Evolutionary conservation across 2,329 filamentous ascomycete genomes (phyloP), one percentile per base, ranked within the genome.

Genomic region (Ploettnerulaceae sp.): DNA sequence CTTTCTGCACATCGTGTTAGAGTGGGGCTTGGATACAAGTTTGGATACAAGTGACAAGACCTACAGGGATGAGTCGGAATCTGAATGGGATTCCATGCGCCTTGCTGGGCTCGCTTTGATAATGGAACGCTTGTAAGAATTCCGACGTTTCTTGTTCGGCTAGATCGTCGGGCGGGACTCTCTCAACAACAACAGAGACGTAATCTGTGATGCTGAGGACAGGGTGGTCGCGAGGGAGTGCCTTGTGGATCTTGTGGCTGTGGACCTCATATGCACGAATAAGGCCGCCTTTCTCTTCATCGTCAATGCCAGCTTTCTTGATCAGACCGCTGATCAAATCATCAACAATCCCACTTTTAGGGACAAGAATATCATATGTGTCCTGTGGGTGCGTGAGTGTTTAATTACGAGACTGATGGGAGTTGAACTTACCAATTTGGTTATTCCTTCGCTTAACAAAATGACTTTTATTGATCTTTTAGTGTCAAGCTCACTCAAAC

Each of bases 171-270:
- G 89, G 79, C 0, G 90, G 86, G 32, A 91, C 78, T 29, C 81
- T 77, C 65, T 96, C 90, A 0, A 87, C 89, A 55, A 88, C 87
- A 2, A 97, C 72, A 6, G 78, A 77, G 24, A 87, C 81, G 64
- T 89, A 97, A 37, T 98, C 93, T 49, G 88, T 91, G 44, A 97
- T 80, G 57, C 82, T 82, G 31, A 85, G 71, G n/a, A 97, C 86
- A 17, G 77, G 77, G 54, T 84, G 82, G 14, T 86, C 83, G 3
- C 77, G 73, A 2, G 71, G 66, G 20, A 95, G 77, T 48, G 90
- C 81, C 51, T 89, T 88, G 67, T 88, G 87, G 56, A 95, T 84
- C 63, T 91, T 94, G 68, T 86, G 81, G 55, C 79, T 80, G 64
- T 89, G 86, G 1, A 81, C 81, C 66, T 97, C 91, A 61, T 87